These are phyloP conservation scores for Echria macrotheca DNA, from an alignment of 495 filamentous ascomycete species.

Conservation along the genomic window DNA sequence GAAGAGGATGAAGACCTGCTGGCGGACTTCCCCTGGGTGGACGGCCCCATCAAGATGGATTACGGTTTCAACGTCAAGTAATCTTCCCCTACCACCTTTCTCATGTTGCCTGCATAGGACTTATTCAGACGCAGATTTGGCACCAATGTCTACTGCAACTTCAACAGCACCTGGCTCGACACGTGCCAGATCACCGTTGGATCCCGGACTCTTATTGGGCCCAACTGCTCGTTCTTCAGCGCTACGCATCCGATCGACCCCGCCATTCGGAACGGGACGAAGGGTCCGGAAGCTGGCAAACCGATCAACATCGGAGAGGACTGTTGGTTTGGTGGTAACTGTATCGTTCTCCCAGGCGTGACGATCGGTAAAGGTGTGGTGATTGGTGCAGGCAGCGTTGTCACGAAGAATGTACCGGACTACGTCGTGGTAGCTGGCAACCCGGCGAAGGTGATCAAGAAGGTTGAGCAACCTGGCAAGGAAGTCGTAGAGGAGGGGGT, in stretches of 20 bases:
- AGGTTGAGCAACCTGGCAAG: constrained; percentile 33
- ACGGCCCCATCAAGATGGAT: constrained; percentile 64
- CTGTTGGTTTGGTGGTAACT: constrained; percentile 84
- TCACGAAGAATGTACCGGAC: constrained; percentile 71
- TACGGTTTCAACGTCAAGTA: constrained; percentile 68
- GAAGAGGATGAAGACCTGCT: constrained; percentile 58
- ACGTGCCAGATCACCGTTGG: constrained; percentile 74
- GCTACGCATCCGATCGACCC: constrained; percentile 77
- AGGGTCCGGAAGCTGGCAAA: constrained; percentile 69
- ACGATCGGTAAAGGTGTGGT: constrained; percentile 68
- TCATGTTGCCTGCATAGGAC: not conserved
- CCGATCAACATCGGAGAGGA: constrained; percentile 79
- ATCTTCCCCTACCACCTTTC: not conserved
- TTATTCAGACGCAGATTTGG: constrained; percentile 40
- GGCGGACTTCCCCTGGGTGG: constrained; percentile 60
- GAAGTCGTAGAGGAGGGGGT: not conserved
- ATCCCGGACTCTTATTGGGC: constrained; percentile 71
- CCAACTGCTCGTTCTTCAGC: constrained; percentile 67
- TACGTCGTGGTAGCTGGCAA: constrained; percentile 63
- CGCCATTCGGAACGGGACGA: constrained; percentile 61
- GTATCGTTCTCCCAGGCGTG: constrained; percentile 69
- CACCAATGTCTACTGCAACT: constrained; percentile 69
- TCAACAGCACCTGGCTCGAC: constrained; percentile 69
- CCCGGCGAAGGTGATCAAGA: constrained; percentile 56
- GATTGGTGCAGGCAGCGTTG: constrained; percentile 82